Base-by-base conservation (phyloP, 768 basidiomycete genomes). In the Phanerochaete sordida region DNA sequence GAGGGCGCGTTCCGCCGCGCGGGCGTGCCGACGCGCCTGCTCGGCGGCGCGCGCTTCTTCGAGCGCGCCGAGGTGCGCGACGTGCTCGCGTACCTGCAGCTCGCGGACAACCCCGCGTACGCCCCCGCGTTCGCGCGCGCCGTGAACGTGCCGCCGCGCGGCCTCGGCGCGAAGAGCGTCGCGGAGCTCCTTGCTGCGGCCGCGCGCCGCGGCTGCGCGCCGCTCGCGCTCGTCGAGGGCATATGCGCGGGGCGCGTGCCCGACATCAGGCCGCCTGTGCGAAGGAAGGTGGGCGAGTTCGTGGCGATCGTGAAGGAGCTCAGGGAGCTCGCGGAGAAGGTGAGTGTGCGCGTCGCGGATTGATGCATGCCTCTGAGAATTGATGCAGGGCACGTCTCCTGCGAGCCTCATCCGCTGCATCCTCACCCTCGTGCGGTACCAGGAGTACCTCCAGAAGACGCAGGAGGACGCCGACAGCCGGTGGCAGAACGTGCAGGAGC, bases 401-500 rank as follows among this genome's bases (percentile, higher is more conserved):
- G 76, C 83, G 0, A 81, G 85, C 27, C 75, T 95, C 43, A 84
- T 95, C 64, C 78, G 77, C 6, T 71, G 75, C 8, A 73, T 91
- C 0, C 63, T 90, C 2, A 77, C 83, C 5, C 68, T 84, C 52
- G 80, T 87, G 28, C 75, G 80, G 7, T 95, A 93, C 68, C 78
- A 86, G 65, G 81, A 80, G 12, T 80, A 93, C 67, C 75, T 95
- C 43, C 83, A 80, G 68, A 85, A 83, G 65, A 85, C 84, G 0
- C 84, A 90, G 52, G 78, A 79, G n/a, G 92, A 94, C 60, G 87
- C 81, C 76, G 86, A 89, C 43, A 82, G 80, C 39, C 76, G 91
- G 39, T 89, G 88, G 90, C 90, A 93, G 72, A 96, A 96, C 70
- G 85, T 95, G 1, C 80, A 88, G 65, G 93, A 95, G 73, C 76